Evolutionary conservation across 768 basidiomycete genomes (phyloP), one percentile per base, ranked within the genome.

Genomic region (Polyporus arcularius): DNA sequence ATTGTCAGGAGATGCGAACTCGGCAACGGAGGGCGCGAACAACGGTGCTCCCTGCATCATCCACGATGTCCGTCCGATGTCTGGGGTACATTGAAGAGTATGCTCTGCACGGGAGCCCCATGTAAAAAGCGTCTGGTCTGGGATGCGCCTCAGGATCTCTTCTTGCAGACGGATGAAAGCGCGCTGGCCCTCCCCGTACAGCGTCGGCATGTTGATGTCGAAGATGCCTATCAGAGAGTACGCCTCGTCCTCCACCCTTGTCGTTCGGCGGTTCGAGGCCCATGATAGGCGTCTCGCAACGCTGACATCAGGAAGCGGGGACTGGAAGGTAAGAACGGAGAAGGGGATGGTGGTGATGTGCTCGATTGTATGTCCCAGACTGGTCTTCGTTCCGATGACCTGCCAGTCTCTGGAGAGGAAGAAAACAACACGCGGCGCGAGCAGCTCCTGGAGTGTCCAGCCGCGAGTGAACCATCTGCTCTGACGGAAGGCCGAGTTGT

Each of bases 191-290:
- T 55, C 59, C 2, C 59, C 59, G n/a, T 60, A 60, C 4, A 50
- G 15, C 4, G 39, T 16, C 0, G 53, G n/a, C 26, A 60, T 26
- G 30, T 53, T 16, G 18, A 60, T 48, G 4, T 30, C 53, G 40
- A 60, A 60, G 53, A 60, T 55, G 11, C 59, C 59, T 15, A 60
- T 14, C 4, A 60, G 53, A 11, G 12, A 60, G 41, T 60, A 60
- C 4, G 59, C 59, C 59, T 53, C 38, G 16, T 60, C 59, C 26
- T 60, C 59, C 14, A 49, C 28, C 21, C 38, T 30, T 12, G 53
- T 55, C 26, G 59, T 50, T 7, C 43, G 10, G 14, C 59, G 59
- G 9, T n/a, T 15, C 15, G 38, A 41, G 0, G 59, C 59, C 58
- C 58, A 60, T 0, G 52, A 51, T 52, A 60, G 53, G 3, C 55